Percentiles rank a stretch among this genome's conserved stretches.
phyloP scores from a whole-genome alignment of 768 basidiomycete species.

The Podaxis carcinomalis region DNA sequence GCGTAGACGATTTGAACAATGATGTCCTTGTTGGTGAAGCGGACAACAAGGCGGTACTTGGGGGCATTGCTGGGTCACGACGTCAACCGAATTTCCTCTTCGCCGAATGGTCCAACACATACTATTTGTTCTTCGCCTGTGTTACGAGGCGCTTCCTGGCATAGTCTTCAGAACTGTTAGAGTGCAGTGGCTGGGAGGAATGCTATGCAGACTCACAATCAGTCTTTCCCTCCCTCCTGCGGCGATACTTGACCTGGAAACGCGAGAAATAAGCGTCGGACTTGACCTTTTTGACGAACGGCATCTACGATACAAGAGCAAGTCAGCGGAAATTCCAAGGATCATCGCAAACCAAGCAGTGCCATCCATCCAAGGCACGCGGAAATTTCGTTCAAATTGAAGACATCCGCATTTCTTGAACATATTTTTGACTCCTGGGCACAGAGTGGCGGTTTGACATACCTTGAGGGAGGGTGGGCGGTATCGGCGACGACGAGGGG shows the following conservation, averaged over 20 bases:
- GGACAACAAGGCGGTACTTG: constrained; percentile 97
- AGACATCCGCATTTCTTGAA: background rate
- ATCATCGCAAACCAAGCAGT: constrained; percentile 27
- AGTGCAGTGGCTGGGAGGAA: background rate
- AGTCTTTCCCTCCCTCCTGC: constrained; percentile 97
- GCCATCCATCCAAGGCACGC: constrained; percentile 30
- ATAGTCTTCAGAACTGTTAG: constrained; percentile 61
- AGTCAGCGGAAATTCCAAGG: constrained; percentile 6
- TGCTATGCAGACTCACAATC: constrained; percentile 63
- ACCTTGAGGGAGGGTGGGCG: constrained; percentile 37
- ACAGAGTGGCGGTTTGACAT: constrained; percentile 16
- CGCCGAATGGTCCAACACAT: constrained; percentile 20
- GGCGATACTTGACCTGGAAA: constrained; percentile 97
- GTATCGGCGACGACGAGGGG: constrained; percentile 22
- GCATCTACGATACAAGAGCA: constrained; percentile 50
- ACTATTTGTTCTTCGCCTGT: constrained; percentile 99
- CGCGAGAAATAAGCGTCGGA: constrained; percentile 97
- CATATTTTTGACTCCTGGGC: background rate
- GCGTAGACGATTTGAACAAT: constrained; percentile 96
- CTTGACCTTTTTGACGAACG: constrained; percentile 97
- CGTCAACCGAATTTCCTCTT: background rate
- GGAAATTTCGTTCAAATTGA: background rate
- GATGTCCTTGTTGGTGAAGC: constrained; percentile 97
- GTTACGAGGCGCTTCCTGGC: constrained; percentile 95
- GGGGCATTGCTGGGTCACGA: constrained; percentile 75